These are phyloP conservation scores for Chlorella sp. DNA, from an alignment of 139 green algal species.

Conservation along the genomic window DNA sequence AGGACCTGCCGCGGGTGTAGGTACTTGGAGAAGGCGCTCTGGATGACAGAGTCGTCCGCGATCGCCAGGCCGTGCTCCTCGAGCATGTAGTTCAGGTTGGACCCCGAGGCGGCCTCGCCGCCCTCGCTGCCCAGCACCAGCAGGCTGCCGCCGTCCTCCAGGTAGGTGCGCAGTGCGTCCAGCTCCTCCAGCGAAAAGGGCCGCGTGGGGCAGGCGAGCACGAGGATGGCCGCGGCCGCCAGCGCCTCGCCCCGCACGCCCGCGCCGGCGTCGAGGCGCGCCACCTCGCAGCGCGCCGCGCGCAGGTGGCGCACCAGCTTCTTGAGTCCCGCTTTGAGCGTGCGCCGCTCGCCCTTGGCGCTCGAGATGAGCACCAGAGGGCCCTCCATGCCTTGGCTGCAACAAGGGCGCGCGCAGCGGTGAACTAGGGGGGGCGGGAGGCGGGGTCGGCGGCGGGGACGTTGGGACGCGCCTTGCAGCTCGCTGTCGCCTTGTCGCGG, in stretches of 20 bases:
- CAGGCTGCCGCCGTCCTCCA: conserved; percentile 67
- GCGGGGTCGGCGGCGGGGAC: too few species aligned
- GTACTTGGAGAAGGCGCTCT: conserved; percentile 51
- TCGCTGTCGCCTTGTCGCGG: too few species aligned
- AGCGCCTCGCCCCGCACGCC: conserved; percentile 35
- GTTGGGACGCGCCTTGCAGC: too few species aligned
- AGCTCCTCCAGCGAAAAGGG: conserved; percentile 66
- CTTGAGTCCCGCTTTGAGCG: conserved; percentile 66
- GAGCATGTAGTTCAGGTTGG: conserved; percentile 85
- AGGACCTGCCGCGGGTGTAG: conserved; percentile 85
- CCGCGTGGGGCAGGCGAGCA: conserved; percentile 74
- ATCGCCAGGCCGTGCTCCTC: conserved; percentile 78
- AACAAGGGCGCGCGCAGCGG: too few species aligned
- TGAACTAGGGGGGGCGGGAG: too few species aligned
- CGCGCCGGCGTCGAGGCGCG: not conserved
- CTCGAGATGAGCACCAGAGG: conserved; percentile 46
- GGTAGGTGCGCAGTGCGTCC: conserved; percentile 61
- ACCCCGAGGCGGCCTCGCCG: conserved; percentile 59
- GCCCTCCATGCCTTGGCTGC: not conserved
- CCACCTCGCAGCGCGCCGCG: conserved; percentile 41
- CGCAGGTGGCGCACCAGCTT: conserved; percentile 69
- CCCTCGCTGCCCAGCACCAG: conserved; percentile 62
- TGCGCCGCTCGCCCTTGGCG: conserved; percentile 70
- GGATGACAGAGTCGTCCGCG: conserved; percentile 74
- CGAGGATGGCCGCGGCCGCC: conserved; percentile 55